Conservation (phyloP, 208 protist genomes). For the Balamuthia mandrillaris region DNA sequence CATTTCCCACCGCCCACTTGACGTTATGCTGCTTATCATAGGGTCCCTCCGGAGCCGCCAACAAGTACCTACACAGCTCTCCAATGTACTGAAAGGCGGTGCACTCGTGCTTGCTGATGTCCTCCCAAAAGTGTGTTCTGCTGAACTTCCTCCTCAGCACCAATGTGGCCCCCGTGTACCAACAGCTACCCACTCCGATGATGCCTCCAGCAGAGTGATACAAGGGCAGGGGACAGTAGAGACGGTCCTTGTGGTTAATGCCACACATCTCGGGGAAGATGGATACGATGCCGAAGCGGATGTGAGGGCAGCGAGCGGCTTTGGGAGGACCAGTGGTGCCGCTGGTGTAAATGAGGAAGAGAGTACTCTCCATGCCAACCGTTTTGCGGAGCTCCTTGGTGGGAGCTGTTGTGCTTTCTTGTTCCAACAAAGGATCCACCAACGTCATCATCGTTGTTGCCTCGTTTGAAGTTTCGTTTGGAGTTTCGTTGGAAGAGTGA, state of each 20-base stretch:
- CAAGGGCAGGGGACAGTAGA: slow-evolving; percentile 80
- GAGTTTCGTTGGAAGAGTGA: too few relatives aligned
- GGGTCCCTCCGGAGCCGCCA: background rate
- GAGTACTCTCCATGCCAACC: background rate
- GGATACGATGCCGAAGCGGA: slow-evolving; percentile 45
- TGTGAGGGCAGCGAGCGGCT: slow-evolving; percentile 74
- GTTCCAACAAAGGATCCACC: too few relatives aligned
- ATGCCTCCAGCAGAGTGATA: slow-evolving; percentile 78
- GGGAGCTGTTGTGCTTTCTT: too few relatives aligned
- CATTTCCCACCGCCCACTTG: slow-evolving; percentile 82
- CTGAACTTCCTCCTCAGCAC: slow-evolving; percentile 76
- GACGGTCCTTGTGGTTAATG: slow-evolving; percentile 49
- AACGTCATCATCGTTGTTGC: too few relatives aligned
- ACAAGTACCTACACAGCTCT: slow-evolving; percentile 79
- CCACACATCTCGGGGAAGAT: background rate
- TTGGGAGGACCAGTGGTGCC: slow-evolving; percentile 83
- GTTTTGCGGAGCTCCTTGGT: too few relatives aligned
- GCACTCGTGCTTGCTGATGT: slow-evolving; percentile 69
- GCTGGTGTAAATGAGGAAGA: slow-evolving; percentile 77
- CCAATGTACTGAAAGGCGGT: slow-evolving; percentile 87
- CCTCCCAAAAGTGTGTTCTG: slow-evolving; percentile 69
- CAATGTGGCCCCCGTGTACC: slow-evolving; percentile 42
- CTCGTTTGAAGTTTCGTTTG: too few relatives aligned
- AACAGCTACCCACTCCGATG: slow-evolving; percentile 52
- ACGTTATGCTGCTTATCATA: slow-evolving; percentile 64